These are phyloP conservation scores for Mortierella sp. DNA, from an alignment of 371 early-diverging fungal species.

Conservation along the genomic window DNA sequence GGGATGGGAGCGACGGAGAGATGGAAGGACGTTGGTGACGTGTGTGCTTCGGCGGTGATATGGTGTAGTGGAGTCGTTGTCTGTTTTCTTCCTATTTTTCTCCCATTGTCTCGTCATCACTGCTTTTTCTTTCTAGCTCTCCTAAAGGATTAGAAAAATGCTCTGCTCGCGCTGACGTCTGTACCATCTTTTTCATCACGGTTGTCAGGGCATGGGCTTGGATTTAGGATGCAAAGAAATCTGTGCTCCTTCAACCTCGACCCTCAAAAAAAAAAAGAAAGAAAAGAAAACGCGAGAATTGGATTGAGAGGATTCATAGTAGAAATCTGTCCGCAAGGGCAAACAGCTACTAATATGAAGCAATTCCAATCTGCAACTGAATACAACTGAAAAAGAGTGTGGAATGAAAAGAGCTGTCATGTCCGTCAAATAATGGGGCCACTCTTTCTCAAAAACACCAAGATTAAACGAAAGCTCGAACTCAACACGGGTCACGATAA, in stretches of 20 bases:
- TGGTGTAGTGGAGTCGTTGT: too few species aligned
- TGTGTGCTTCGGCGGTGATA: not conserved
- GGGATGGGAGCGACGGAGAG: not conserved
- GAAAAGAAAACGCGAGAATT: not conserved
- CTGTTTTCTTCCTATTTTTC: too few species aligned
- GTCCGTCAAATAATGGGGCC: constrained; percentile 47
- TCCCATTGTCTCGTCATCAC: constrained; percentile 41
- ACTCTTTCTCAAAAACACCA: constrained; percentile 16
- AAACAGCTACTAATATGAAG: not conserved
- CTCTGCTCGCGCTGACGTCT: constrained; percentile 53
- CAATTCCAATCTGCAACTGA: not conserved
- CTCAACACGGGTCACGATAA: not conserved
- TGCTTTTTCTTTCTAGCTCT: constrained; percentile 54
- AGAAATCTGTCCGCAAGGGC: not conserved
- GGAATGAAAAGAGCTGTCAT: constrained; percentile 33
- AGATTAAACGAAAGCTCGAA: not conserved
- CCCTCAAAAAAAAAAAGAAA: not conserved
- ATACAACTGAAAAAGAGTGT: constrained; percentile 4
- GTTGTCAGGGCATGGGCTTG: constrained; percentile 38
- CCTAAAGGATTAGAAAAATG: constrained; percentile 44
- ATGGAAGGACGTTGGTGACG: not conserved
- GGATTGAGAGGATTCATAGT: not conserved
- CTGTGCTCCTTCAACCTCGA: not conserved
- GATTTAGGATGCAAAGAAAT: not conserved
- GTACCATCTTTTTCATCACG: constrained; percentile 58